Base-by-base conservation (phyloP, 2,329 filamentous ascomycete genomes). In the Zelopaecilomyces penicillatus region DNA sequence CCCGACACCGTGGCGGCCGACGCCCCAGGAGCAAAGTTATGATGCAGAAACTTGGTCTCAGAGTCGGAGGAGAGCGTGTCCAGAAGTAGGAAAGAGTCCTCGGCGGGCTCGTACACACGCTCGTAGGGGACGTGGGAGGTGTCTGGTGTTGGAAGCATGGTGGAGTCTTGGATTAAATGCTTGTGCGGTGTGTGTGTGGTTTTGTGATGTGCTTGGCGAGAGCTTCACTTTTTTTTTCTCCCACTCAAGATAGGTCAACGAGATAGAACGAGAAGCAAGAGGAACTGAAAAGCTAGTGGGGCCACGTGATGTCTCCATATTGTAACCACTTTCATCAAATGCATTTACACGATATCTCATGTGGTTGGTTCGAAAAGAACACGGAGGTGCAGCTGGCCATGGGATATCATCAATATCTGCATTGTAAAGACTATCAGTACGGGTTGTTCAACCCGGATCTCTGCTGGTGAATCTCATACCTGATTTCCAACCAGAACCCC, bases 71-170 rank as follows among this genome's bases (percentile, higher is more conserved):
- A 91, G 37, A 98, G 76, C 0, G 90, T 95, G 67, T 98, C 91
- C 30, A 98, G 79, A 40, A 98, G 77, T 37, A 98, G 78, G 61
- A 88, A 98, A 5, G 90, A 96, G 69, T 98, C 93, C 66, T 98
- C 93, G 8, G 91, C 85, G 32, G 93, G 93, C 61, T 96, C 90
- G 67, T 98, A 98, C 54, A 97, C 83, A 44, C 84, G 81, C 63
- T 87, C 79, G 66, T 90, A 95, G 44, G 84, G 79, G 48, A 97
- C 87, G 68, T 98, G 93, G 26, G 86, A 86, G 3, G 93, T 98
- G 46, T 87, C 87, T 10, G 93, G 93, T 1, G 93, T 98, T 7
- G 91, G 90, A 29, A 98, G 79, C 90, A 96, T 95, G 30, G 33
- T 60, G 31, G 10, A 35, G 27, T 39, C 35, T 44, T 3, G 34